Evolutionary conservation across 108 stramenopile species (phyloP), one percentile per base, ranked within the genome.

Genomic region (Skeletonema marinoi): DNA sequence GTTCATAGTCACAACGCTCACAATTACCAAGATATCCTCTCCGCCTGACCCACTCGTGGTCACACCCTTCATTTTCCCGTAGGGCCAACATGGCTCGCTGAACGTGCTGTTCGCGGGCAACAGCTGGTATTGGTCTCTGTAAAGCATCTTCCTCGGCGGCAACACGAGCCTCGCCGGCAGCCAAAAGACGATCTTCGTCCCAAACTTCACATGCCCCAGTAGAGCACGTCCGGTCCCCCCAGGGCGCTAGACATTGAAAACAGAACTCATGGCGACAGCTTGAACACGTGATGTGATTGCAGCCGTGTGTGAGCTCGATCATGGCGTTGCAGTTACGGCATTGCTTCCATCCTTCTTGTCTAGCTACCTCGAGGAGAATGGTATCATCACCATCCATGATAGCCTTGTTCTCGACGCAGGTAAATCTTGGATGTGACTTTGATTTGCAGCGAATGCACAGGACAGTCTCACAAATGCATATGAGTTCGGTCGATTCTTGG

Each of bases 271-370:
- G 77, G 11, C 46, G 6, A 60, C 88, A 88, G 67, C 38, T 71
- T 0, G 77, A 29, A 59, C 88, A 88, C 3, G 85, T 85, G 56
- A 88, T 88, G 65, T 88, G 86, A 35, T 86, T 86, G 70, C 88
- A 88, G 16, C 88, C 88, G 32, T 41, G 75, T 6, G 68, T 13
- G 6, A 88, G 75, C 41, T 86, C 88, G 59, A 88, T 88, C 71
- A 86, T 70, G 8, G 17, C 70, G 2, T 38, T 32, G 64, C 88
- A 88, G 14, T 19, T 62, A 25, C 85, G 86, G 70, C 87, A 88
- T 66, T 84, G 85, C 67, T 88, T 88, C 85, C 87, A 88, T n/a
- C 82, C 82, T 54, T 86, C 30, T 67, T 77, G 41, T 7, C 61
- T 44, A 4, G 85, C 68, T 12, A 83, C 14, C 25, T 63, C 42